Base-by-base conservation (phyloP, 805 yeast genomes). In the Yamadazyma insecticola region DNA sequence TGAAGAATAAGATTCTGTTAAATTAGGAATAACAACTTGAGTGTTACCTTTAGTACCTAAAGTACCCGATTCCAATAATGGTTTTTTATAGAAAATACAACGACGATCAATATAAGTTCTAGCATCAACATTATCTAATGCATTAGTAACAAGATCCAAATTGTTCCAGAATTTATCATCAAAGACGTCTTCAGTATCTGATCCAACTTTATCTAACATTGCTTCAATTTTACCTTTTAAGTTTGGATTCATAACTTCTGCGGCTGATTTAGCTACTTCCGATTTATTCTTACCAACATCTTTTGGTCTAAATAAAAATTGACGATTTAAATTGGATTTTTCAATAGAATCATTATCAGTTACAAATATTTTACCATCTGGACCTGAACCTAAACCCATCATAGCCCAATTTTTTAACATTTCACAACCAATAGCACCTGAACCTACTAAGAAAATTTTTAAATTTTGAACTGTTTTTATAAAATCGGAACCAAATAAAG, bases 361-460 rank as follows among this genome's bases (percentile, higher is more conserved):
- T 28, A 92, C 81, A 32, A 64, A 61, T 38, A 92, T 84, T 47
- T 76, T 73, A 48, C 98, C 98, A 3, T 82, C 59, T 23, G 89
- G 86, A 24, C 97, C 97, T 15, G 95, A 72, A 21, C 95, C 97
- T 32, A 92, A 65, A 26, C 98, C 98, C 76, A 89, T 72, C 74
- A 92, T 73, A 4, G 98, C 96, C 97, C 97, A 92, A 53, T 87
- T 89, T 63, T 92, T 92, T 50, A 92, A 70, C 89, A 92, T 90
- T 63, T 92, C 98, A 67, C 98, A 92, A 23, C 98, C 98, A 67
- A 92, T 92, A 13, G 98, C 98, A 55, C 98, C 98, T 2, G 97
- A 72, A 26, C 98, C 98, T 24, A 92, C 98, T 44, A 92, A 67
- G 58, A 92, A 90, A 3, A 89, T 87, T 50, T 77, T 81, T 41